phyloP scores from a whole-genome alignment of 106 monocot genomes.

The Iris macrosiphon region DNA sequence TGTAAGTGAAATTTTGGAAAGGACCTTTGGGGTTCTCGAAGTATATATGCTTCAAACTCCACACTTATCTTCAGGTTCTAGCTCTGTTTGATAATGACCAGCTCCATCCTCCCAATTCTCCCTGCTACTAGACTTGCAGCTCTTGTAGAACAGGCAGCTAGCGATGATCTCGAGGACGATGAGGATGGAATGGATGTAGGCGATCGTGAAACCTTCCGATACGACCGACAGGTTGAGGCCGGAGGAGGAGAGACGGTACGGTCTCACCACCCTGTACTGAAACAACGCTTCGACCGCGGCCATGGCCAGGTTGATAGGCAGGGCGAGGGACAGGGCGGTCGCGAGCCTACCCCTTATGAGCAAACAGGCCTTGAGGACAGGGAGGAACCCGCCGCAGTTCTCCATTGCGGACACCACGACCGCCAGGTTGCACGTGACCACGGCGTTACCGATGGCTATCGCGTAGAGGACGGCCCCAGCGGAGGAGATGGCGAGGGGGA shows the following conservation, averaged over 20 bases:
- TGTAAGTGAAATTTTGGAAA: no score
- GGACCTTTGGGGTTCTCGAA: no score
- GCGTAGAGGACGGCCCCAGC: conserved; percentile 55
- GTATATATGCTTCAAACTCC: conserved; percentile 27
- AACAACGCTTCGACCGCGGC: conserved; percentile 68
- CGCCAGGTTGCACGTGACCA: conserved; percentile 62
- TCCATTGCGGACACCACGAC: conserved; percentile 50
- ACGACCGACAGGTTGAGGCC: conserved; percentile 18
- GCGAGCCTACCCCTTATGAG: conserved; percentile 40
- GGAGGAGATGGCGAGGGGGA: conserved; percentile 22
- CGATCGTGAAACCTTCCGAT: conserved; percentile 41
- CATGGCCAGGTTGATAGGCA: conserved; percentile 51
- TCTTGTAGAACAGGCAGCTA: conserved; percentile 62
- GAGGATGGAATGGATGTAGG: conserved; percentile 60
- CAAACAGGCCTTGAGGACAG: conserved; percentile 48
- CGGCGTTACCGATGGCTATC: conserved; percentile 31
- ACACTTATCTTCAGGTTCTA: conserved; percentile 28
- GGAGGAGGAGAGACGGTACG: conserved; percentile 1
- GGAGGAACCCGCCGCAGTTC: conserved; percentile 28
- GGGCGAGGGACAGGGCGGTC: conserved; percentile 48
- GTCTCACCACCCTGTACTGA: conserved; percentile 48
- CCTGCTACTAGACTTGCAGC: conserved; percentile 13
- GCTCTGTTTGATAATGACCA: conserved; percentile 8
- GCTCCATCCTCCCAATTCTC: conserved; percentile 6
- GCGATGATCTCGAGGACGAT: conserved; percentile 57